Conservation (phyloP, 140 eudicot genomes). For the Ambrosia hybrid region DNA sequence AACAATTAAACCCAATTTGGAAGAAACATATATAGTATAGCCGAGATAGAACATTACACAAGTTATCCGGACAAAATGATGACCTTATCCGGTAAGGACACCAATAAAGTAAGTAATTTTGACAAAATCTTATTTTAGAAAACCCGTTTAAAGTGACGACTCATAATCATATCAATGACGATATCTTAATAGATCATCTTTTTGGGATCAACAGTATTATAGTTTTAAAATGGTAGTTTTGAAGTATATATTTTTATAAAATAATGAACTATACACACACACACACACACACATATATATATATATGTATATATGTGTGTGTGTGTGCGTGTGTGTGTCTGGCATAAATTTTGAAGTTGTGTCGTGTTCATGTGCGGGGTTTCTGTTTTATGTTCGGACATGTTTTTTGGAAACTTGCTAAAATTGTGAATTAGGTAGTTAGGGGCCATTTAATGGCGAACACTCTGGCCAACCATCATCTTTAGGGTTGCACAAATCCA, state of each 20-base stretch:
- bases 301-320: too few species aligned
- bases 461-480: background rate
- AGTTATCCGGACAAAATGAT: background rate
- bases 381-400: too few species aligned
- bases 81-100: background rate
- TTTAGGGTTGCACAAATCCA: background rate
- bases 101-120: background rate
- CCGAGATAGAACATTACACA: background rate
- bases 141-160: background rate
- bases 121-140: background rate
- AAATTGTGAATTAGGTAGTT: background rate
- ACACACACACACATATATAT: too few species aligned
- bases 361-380: too few species aligned
- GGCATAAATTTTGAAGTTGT: too few species aligned
- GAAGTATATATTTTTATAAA: too few species aligned
- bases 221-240: too few species aligned
- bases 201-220: background rate
- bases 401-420: background rate
- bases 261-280: too few species aligned
- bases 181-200: background rate
- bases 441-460: background rate
- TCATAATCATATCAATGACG: background rate
- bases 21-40: too few species aligned
- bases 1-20: background rate
- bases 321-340: too few species aligned